These are phyloP conservation scores for Mycogone perniciosa DNA, from an alignment of 2,329 filamentous ascomycete species.

Conservation along the genomic window DNA sequence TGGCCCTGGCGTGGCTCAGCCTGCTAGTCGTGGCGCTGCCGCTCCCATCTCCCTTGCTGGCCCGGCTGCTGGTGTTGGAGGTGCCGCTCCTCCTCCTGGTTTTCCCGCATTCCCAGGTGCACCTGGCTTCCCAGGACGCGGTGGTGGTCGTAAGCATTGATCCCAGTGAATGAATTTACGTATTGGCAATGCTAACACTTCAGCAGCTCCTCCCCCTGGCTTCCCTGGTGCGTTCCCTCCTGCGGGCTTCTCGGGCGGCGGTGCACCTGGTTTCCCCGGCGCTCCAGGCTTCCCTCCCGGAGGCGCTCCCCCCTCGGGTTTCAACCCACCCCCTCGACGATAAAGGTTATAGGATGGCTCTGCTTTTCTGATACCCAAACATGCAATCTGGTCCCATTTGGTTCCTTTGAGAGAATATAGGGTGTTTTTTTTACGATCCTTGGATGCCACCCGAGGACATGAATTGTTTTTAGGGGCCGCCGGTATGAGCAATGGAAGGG, in stretches of 20 bases:
- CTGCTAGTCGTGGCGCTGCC: slow-evolving; percentile 74
- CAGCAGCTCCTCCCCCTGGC: slow-evolving; percentile 41
- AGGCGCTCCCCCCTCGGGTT: slow-evolving; percentile 55
- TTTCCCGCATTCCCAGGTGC: slow-evolving; percentile 50
- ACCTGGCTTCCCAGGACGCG: slow-evolving; percentile 38
- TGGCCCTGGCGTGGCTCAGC: slow-evolving; percentile 84
- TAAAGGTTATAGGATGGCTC: slow-evolving; percentile 23
- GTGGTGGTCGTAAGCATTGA: slow-evolving; percentile 34
- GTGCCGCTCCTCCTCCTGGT: slow-evolving; percentile 57
- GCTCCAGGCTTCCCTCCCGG: slow-evolving; percentile 47
- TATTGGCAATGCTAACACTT: slow-evolving; percentile 25
- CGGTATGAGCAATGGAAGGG: slow-evolving; percentile 10
- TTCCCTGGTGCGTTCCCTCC: slow-evolving; percentile 45
- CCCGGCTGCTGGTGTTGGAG: slow-evolving; percentile 81
- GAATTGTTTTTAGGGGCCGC: slow-evolving; percentile 8
- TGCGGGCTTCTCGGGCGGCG: slow-evolving; percentile 34
- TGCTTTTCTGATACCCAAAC: slow-evolving; percentile 13
- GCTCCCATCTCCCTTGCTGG: slow-evolving; percentile 71
- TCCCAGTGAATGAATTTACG: not conserved
- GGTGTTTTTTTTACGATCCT: too few species aligned
- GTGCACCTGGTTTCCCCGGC: slow-evolving; percentile 30
- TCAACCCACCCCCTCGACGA: slow-evolving; percentile 65
- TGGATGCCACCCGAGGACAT: not conserved
- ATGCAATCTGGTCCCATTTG: slow-evolving; percentile 8
- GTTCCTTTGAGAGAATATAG: slow-evolving; percentile 9